A percentile compares a stretch with the other conserved stretches of the same genome.
Conservation (phyloP, 768 basidiomycete species). For the Lactarius deliciosus region DNA sequence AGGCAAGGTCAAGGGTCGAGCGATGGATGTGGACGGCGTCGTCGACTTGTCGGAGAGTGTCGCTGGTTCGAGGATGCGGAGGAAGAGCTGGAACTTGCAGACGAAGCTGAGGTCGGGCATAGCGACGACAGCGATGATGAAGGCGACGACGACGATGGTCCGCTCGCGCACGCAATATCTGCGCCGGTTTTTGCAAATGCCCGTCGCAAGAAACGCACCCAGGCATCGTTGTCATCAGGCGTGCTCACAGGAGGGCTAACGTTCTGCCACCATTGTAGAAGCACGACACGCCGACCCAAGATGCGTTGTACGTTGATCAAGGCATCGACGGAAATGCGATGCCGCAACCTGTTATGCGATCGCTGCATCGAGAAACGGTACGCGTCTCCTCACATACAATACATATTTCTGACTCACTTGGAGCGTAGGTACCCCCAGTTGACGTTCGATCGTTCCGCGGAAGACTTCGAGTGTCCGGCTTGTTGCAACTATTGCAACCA, state of each 20-base stretch:
- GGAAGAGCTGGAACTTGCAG: slow-evolving; percentile 16
- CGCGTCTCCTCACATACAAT: neutral
- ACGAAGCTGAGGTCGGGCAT: neutral
- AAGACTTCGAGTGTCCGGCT: slow-evolving; percentile 43
- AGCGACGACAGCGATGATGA: neutral
- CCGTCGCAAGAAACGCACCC: neutral
- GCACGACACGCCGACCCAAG: slow-evolving; percentile 11
- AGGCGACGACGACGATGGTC: neutral
- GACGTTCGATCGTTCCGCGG: slow-evolving; percentile 37
- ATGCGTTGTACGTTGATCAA: slow-evolving; percentile 20
- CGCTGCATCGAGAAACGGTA: slow-evolving; percentile 27
- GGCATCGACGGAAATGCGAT: neutral
- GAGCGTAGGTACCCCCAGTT: slow-evolving; percentile 42
- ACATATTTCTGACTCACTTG: neutral
- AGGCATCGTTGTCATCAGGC: neutral
- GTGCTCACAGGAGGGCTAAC: neutral
- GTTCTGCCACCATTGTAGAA: slow-evolving; percentile 27
- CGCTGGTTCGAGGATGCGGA: neutral
- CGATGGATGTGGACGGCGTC: neutral
- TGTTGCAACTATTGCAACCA: slow-evolving; percentile 47
- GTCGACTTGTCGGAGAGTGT: neutral
- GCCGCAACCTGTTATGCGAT: slow-evolving; percentile 21
- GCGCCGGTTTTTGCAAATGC: neutral
- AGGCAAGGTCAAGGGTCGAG: neutral
- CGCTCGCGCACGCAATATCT: neutral